A percentile compares a stretch with the other conserved stretches of the same genome.
phyloP scores from a whole-genome alignment of 1,284 basidiomycete species.

The Malassezia globosa region DNA sequence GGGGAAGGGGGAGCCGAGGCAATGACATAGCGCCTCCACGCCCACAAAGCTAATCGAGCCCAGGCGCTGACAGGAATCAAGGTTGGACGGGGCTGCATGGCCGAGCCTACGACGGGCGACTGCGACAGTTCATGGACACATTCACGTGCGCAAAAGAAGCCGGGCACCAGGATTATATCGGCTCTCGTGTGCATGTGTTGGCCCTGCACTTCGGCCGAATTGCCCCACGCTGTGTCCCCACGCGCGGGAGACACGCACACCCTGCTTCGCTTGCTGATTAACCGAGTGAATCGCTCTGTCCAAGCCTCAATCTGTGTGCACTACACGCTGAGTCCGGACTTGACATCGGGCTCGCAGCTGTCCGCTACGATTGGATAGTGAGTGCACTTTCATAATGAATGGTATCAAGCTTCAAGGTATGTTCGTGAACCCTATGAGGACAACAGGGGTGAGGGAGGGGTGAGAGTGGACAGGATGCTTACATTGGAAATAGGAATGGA shows the following conservation, averaged over 20 bases:
- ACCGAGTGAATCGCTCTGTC: background rate
- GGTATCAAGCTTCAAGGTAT: conserved; percentile 14
- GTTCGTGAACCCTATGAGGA: background rate
- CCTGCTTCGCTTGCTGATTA: background rate
- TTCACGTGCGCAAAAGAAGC: too few relatives aligned
- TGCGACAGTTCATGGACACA: too few relatives aligned
- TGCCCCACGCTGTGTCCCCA: conserved; percentile 3
- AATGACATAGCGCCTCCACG: background rate
- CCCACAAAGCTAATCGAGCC: too few relatives aligned
- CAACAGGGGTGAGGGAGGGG: background rate
- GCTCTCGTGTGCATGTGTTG: too few relatives aligned
- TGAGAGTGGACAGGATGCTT: background rate
- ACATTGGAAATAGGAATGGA: conserved; percentile 50
- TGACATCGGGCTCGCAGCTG: background rate
- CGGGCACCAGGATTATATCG: too few relatives aligned
- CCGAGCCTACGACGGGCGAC: too few relatives aligned
- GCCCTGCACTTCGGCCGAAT: background rate
- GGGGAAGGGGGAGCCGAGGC: too few relatives aligned
- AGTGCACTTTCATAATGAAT: conserved; percentile 11
- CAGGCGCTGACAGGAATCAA: too few relatives aligned
- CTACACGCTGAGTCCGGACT: too few relatives aligned
- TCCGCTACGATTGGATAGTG: background rate
- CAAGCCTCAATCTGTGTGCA: too few relatives aligned
- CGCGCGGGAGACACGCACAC: conserved; percentile 1
- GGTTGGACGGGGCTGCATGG: too few relatives aligned